Base-by-base conservation (phyloP, 2,329 filamentous ascomycete species). In the Hymenoscyphus scutula region DNA sequence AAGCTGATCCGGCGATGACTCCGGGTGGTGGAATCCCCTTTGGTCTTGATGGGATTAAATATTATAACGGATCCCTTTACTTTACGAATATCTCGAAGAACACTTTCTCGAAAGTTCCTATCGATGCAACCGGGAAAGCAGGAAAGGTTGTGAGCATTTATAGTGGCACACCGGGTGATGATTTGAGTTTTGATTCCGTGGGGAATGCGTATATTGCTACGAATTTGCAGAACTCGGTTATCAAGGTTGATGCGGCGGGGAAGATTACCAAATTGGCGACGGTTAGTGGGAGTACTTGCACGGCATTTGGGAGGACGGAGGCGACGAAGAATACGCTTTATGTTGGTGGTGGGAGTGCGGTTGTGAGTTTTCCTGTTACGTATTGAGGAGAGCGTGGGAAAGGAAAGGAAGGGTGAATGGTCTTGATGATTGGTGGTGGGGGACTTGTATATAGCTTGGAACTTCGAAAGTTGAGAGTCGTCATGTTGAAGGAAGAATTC, bases 291-390 rank as follows among this genome's bases (percentile, higher is more conserved):
- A 45, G 59, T 25, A 67, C 63, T 17, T 59, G 59, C 29, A 59
- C 56, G 54, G 62, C 45, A 2, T 67, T 65, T 64, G 65, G 65
- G 30, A 30, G 65, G 30, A 57, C 51, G 5, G 56, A 60, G 17
- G 58, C 54, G 34, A 64, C 65, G 25, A 63, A 64, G 45, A 60
- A 62, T 59, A 58, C 57, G 19, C 37, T 67, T n/a, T 67, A 67
- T 60, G 56, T 65, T 54, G 56, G 56, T 23, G 56, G 23, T 51
- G 38, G 56, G 11, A 51, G 45, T 25, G 19, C 45, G 19, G 55
- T 51, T 51, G 15, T 51, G 45, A 51, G 45, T 23, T 51, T 51
- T 15, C 45, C 45, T 25, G 45, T 51, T 51, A 51, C 45, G 2
- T 51, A 25, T 23, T 51, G 4, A 51, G 19, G 45, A 4, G 19